Conservation (phyloP, 441 rosid species). For the Theobroma grandiflorum region DNA sequence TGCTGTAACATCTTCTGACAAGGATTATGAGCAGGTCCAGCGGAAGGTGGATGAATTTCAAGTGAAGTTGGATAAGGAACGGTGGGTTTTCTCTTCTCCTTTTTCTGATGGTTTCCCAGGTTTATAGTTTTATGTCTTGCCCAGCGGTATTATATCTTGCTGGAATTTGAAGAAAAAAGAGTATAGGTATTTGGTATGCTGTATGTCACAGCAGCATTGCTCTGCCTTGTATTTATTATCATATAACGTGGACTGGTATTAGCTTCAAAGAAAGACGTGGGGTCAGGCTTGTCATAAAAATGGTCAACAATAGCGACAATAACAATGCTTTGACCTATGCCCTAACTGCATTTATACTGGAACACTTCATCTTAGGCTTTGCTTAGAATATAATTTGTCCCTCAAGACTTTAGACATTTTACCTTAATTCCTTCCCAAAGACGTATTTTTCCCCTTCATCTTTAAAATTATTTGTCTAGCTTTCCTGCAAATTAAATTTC, state of each 20-base stretch:
- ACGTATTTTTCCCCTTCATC: neutral
- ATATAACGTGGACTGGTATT: neutral
- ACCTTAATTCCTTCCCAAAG: neutral
- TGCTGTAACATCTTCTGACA: conserved; percentile 73
- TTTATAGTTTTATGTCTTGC: neutral
- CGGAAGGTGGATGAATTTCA: conserved; percentile 62
- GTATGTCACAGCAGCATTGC: neutral
- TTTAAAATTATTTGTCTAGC: neutral
- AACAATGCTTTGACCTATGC: neutral
- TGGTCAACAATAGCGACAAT: neutral
- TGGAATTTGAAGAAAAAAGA: conserved; percentile 7
- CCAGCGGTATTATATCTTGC: neutral
- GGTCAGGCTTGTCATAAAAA: neutral
- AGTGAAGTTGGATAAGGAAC: conserved; percentile 71
- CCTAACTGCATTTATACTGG: neutral
- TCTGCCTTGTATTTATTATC: neutral
- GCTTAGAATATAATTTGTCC: conserved; percentile 1
- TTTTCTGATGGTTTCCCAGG: neutral
- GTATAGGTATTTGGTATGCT: neutral
- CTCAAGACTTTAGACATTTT: neutral
- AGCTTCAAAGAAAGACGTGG: neutral
- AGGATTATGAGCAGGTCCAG: conserved; percentile 83
- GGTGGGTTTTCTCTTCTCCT: conserved; percentile 44
- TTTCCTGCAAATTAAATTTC: conserved; percentile 5
- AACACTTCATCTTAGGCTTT: conserved; percentile 6